phyloP scores from a whole-genome alignment of 176 grass and related monocot species.

The Rhynchospora tenuis region DNA sequence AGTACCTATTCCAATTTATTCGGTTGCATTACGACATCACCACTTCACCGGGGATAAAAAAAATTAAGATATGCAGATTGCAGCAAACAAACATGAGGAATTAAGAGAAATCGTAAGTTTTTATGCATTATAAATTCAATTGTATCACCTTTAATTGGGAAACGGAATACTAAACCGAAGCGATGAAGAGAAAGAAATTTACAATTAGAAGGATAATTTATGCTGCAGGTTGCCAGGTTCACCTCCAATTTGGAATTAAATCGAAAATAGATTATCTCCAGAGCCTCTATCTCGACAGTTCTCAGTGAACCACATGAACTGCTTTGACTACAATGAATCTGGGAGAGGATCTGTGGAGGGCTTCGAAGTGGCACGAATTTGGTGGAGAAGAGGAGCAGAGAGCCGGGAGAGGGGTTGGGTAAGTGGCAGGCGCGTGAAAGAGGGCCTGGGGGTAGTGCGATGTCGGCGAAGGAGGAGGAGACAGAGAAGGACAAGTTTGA shows the following conservation, averaged over 20 bases:
- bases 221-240: not conserved
- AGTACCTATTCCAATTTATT: not conserved
- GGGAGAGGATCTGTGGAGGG: no score
- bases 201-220: not conserved
- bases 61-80: not conserved
- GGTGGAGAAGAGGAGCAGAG: no score
- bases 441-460: no score
- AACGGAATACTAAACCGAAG: not conserved
- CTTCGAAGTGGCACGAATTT: no score
- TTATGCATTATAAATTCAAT: not conserved
- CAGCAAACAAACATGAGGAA: not conserved
- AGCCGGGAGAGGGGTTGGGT: no score
- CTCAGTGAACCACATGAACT: no score
- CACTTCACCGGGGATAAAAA: not conserved
- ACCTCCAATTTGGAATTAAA: not conserved
- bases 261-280: not conserved
- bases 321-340: no score
- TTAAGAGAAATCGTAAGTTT: not conserved
- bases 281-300: not conserved
- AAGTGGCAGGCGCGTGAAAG: no score
- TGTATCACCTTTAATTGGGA: not conserved
- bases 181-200: not conserved
- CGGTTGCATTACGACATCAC: not conserved
- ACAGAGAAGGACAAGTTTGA: no score
- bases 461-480: no score